phyloP scores from a whole-genome alignment of 2,329 filamentous ascomycete species.

The Sphaerulina populicola region DNA sequence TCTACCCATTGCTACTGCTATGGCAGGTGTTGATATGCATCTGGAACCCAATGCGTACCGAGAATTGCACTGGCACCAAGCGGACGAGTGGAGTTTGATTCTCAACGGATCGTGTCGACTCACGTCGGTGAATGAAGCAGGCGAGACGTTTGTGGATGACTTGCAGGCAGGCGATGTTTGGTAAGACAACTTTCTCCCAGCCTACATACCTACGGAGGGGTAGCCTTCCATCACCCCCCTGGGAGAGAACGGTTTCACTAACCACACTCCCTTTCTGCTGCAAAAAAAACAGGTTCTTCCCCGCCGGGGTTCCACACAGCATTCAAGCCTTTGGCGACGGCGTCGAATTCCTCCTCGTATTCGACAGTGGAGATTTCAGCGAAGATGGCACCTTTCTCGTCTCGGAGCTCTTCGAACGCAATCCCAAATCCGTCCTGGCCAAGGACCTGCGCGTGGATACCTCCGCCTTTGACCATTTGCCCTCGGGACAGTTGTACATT shows the following conservation, averaged over 20 bases:
- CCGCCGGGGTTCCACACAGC: slow-evolving; percentile 38
- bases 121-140: slow-evolving; percentile 28
- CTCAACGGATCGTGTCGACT: slow-evolving; percentile 29
- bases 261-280: too few relatives aligned
- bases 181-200: too few relatives aligned
- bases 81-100: slow-evolving; percentile 30
- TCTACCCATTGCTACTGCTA: slow-evolving; percentile 35
- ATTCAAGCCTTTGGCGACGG: slow-evolving; percentile 43
- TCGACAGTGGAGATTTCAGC: slow-evolving; percentile 52
- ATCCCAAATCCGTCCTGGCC: slow-evolving; percentile 35
- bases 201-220: too few relatives aligned
- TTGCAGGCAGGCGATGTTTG: slow-evolving; percentile 44
- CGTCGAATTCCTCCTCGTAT: slow-evolving; percentile 53
- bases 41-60: slow-evolving; percentile 29
- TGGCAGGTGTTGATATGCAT: slow-evolving; percentile 40
- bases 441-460: slow-evolving; percentile 38
- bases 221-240: too few relatives aligned
- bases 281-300: slow-evolving; percentile 37
- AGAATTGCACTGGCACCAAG: slow-evolving; percentile 32
- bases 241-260: too few relatives aligned
- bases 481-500: slow-evolving; percentile 37
- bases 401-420: slow-evolving; percentile 31
- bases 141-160: slow-evolving; percentile 30
- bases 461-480: slow-evolving; percentile 34
- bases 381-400: slow-evolving; percentile 55